A percentile compares a stretch with the other conserved stretches of the same genome.
These are phyloP conservation scores for Monosporozyma solicola DNA, from an alignment of 805 yeast species.

Conservation along the genomic window DNA sequence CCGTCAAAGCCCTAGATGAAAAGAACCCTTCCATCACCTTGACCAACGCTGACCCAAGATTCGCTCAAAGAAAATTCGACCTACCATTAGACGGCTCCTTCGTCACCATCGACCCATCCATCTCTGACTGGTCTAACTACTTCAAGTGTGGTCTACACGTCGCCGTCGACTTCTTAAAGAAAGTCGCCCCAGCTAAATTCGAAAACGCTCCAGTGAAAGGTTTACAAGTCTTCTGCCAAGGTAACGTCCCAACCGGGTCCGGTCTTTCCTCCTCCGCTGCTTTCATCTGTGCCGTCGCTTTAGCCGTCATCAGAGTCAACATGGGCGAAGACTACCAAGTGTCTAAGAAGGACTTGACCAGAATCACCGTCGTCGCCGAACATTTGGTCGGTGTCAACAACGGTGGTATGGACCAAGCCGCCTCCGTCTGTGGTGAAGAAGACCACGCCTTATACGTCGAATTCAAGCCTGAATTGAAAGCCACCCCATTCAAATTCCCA, in stretches of 20 bases:
- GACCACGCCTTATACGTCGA: constrained; percentile 51
- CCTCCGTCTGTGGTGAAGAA: constrained; percentile 54
- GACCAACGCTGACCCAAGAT: constrained; percentile 31
- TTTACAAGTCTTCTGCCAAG: constrained; percentile 45
- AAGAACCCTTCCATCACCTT: constrained; percentile 24
- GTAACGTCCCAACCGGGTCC: constrained; percentile 64
- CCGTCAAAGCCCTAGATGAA: constrained; percentile 31
- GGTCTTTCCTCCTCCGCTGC: constrained; percentile 70
- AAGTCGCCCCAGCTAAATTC: constrained; percentile 24
- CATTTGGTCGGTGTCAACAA: constrained; percentile 66
- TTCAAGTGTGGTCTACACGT: constrained; percentile 58
- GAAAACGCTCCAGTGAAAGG: constrained; percentile 34
- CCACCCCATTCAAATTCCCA: constrained; percentile 48
- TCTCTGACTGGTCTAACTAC: constrained; percentile 58
- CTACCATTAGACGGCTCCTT: constrained; percentile 35
- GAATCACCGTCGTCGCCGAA: constrained; percentile 56
- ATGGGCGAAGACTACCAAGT: constrained; percentile 32
- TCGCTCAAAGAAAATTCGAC: constrained; percentile 31
- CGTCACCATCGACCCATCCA: constrained; percentile 40
- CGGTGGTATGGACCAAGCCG: constrained; percentile 78
- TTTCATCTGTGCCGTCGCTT: constrained; percentile 54
- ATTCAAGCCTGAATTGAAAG: constrained; percentile 50
- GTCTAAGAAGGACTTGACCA: constrained; percentile 44
- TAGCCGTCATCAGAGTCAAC: constrained; percentile 47
- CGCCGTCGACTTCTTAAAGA: constrained; percentile 41